Evolutionary conservation across 1,284 basidiomycete genomes (phyloP).

Genomic region (Apiotrichum akiyoshidainum): DNA sequence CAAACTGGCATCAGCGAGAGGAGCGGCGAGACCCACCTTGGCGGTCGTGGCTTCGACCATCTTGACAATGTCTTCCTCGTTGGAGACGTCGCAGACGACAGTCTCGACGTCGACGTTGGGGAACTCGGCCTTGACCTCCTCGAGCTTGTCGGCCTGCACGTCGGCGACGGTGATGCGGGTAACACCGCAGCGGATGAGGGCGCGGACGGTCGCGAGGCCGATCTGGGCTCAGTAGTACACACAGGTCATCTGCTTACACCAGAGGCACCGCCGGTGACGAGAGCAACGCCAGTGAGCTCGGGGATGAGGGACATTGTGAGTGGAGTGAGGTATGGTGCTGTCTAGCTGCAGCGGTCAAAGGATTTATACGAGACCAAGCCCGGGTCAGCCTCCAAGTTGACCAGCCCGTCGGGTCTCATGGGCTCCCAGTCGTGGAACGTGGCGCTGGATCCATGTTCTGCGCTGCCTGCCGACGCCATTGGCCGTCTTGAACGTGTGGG

Average conservation of each 20-base stretch:
- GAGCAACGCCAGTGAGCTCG: constrained; percentile 20
- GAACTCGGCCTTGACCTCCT: background rate
- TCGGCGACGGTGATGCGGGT: constrained; percentile 12
- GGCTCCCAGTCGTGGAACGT: too few species aligned
- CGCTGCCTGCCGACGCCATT: too few species aligned
- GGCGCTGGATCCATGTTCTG: too few species aligned
- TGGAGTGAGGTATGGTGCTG: background rate
- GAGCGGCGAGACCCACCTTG: background rate
- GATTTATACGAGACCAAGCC: too few species aligned
- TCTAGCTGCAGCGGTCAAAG: too few species aligned
- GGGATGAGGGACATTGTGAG: constrained; percentile 3
- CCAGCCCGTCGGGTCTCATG: too few species aligned
- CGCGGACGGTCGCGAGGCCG: constrained; percentile 13
- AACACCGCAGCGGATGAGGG: constrained; percentile 10
- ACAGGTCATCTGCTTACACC: constrained; percentile 10
- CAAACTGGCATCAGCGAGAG: constrained; percentile 13
- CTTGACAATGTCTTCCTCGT: constrained; percentile 7
- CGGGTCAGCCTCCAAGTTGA: too few species aligned
- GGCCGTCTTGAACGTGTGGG: too few species aligned
- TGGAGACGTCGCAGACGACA: constrained; percentile 13
- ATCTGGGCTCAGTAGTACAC: constrained; percentile 8
- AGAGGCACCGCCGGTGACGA: constrained; percentile 25
- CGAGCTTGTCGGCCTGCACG: constrained; percentile 5
- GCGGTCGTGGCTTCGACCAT: constrained; percentile 1
- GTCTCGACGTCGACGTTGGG: constrained; percentile 5